phyloP scores from a whole-genome alignment of 1,139 yeast species.

The Yamadazyma diospyri region DNA sequence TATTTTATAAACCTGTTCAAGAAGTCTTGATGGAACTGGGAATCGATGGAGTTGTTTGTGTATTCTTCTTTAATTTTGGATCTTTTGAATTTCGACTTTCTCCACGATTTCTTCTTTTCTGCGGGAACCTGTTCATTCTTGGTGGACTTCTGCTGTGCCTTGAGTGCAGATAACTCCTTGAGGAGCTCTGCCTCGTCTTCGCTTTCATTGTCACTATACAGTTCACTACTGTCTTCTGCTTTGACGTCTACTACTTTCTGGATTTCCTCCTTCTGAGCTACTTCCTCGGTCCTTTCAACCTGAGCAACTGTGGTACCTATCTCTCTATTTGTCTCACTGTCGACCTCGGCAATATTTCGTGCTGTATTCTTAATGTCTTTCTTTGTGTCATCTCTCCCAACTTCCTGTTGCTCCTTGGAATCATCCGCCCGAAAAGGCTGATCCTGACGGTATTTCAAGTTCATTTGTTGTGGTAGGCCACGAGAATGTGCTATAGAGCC shows the following conservation, averaged over 20 bases:
- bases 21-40: slow-evolving; percentile 70
- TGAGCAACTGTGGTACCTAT: not conserved
- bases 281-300: not conserved
- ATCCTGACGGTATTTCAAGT: slow-evolving; percentile 56
- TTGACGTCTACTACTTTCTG: not conserved
- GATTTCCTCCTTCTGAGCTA: not conserved
- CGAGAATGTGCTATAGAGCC: slow-evolving; percentile 63
- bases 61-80: slow-evolving; percentile 29
- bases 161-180: slow-evolving; percentile 43
- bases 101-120: slow-evolving; percentile 45
- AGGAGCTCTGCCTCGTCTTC: slow-evolving; percentile 13
- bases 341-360: not conserved
- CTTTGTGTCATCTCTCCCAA: not conserved
- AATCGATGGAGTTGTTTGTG: slow-evolving; percentile 63
- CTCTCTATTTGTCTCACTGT: not conserved
- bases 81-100: slow-evolving; percentile 48
- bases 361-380: not conserved
- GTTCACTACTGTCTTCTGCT: slow-evolving; percentile 2
- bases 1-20: slow-evolving; percentile 60
- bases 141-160: slow-evolving; percentile 23
- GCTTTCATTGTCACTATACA: slow-evolving; percentile 10
- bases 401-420: slow-evolving; percentile 15
- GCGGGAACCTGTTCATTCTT: slow-evolving; percentile 41
- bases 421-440: slow-evolving; percentile 21
- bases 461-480: slow-evolving; percentile 65